Base-by-base conservation (phyloP, 495 filamentous ascomycete genomes). In the Aspergillus carlsbadensis region DNA sequence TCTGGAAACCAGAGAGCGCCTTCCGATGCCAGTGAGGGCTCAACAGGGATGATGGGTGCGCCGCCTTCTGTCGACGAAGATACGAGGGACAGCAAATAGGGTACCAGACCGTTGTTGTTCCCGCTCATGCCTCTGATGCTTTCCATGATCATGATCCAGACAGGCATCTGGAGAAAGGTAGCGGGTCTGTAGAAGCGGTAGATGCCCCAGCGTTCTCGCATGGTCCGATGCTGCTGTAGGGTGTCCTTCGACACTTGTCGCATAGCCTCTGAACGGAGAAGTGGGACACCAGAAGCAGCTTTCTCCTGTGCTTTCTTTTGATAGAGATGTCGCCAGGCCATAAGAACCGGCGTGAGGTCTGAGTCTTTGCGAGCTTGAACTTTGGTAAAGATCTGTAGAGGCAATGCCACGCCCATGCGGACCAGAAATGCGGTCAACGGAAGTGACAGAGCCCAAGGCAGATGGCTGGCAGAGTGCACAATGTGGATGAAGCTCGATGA, bases 1-100 rank as follows among this genome's bases (percentile, higher is more conserved):
- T 96, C 81, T 4, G 82, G 78, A 65, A 94, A 92, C 91, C 91
- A 98, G 6, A 91, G 75, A 3, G 82, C 81, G 10, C 92, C 92
- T 58, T 90, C 92, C 2, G 70, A 73, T 0, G 79, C 78, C 6
- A 93, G 64, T 20, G 78, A 73, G 1, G 81, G 79, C 60, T 90
- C 83, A 42, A 81, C 48, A 14, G 65, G 58, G 14, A 69, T 34
- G 46, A 61, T 57, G 2, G 65, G 58, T 31, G 59, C 11, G 10
- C 35, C 29, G 14, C 40, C 36, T 43, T 14, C 53, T 5, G 43
- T 14, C 35, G 55, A 36, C 2, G 54, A 51, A 21, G 36, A 34
- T 20, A 65, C 14, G 11, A 59, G 47, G 1, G 67, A 70, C 2
- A 65, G 57, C 5, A 75, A 46, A 60, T 66, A 72, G 10, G 81